Evolutionary conservation across 495 filamentous ascomycete species (phyloP), one percentile per base, ranked within the genome.

Genomic region (Immersiella caudata): DNA sequence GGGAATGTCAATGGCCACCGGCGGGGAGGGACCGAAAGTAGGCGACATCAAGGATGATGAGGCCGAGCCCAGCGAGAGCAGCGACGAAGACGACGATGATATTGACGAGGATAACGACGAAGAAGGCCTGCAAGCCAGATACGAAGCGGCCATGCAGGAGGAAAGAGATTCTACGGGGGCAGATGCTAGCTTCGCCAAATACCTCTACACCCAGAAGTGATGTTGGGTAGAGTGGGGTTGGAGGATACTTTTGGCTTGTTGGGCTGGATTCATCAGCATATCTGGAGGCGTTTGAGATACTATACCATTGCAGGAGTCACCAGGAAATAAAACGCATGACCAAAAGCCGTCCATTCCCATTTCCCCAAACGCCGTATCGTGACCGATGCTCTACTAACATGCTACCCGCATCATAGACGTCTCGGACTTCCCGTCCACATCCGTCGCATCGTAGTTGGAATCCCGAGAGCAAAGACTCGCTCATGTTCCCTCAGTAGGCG

Each of bases 1-100:
- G 74, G 95, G 94, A 69, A 94, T 99, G 91, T 85, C 86, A 35
- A 90, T 98, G 70, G 79, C 74, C 25, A 80, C 78, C 57, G 77
- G 63, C 0, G 36, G 70, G 46, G 74, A 74, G 60, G 75, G 74
- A 26, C 27, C 73, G 21, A 69, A 73, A 0, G 76, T 76, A 60
- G 72, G 75, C 7, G 75, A 75, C 21, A 67, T 87, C 60, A 78
- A 85, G 24, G 83, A 85, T 1, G 84, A 86, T 22, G 77, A 81
- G 35, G 83, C 83, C 8, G 75, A 78, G 25, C 81, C 86, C 2
- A 64, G 67, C 21, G 75, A 76, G 11, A 80, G 76, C 26, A 82
- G 83, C 12, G 74, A 82, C 25, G 79, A 79, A 11, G 81, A 80
- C 4, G 79, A 81, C 18, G 82, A 85, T 60, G 82, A 85, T 60